Conservation (phyloP, 2,329 filamentous ascomycete species). For the Penicillium freii region DNA sequence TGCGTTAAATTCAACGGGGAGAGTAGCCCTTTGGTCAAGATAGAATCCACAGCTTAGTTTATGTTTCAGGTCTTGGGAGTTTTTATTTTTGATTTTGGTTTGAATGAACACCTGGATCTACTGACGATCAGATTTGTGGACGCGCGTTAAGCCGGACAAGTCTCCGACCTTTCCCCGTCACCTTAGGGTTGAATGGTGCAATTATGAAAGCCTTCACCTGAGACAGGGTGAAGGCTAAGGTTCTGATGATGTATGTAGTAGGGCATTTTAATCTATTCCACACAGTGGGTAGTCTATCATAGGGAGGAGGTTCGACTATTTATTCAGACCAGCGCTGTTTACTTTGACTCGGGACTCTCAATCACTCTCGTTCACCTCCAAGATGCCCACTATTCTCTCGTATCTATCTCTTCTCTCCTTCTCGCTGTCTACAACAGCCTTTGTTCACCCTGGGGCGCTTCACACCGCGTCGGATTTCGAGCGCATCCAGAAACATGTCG, state of each 20-base stretch:
- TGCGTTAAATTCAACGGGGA: too few species aligned
- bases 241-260: neutral
- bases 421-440: neutral
- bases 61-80: neutral
- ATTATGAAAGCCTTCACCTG: too few species aligned
- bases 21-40: neutral
- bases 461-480: neutral
- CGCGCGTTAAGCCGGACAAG: neutral
- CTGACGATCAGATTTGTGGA: neutral
- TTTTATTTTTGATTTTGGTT: neutral
- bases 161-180: neutral
- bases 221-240: neutral
- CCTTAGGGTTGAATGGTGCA: neutral
- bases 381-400: neutral
- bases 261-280: neutral
- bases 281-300: neutral
- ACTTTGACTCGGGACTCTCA: neutral
- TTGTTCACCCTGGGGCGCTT: neutral
- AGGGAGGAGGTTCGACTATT: neutral
- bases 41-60: neutral
- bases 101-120: neutral
- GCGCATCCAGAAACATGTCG: neutral
- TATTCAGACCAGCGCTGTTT: neutral
- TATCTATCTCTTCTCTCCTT: neutral
- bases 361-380: neutral